These are phyloP conservation scores for Garcia nutans DNA, from an alignment of 345 rosid genomes.

Conservation along the genomic window DNA sequence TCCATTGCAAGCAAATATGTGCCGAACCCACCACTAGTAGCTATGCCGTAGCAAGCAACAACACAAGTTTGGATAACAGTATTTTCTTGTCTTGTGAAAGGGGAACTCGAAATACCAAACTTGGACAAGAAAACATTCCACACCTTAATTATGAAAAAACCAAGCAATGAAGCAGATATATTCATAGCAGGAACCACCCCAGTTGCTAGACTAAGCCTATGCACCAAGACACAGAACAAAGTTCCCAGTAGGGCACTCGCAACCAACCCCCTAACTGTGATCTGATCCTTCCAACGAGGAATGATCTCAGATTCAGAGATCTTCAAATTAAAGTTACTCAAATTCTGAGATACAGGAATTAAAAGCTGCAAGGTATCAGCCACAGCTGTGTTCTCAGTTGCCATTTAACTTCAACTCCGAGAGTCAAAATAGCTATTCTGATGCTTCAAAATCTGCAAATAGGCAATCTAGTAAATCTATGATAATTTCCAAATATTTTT, in stretches of 20 bases:
- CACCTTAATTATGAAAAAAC: neutral
- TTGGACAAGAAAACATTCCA: neutral
- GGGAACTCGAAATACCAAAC: neutral
- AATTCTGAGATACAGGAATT: neutral
- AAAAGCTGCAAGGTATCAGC: neutral
- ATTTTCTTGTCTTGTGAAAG: slow-evolving; percentile 8
- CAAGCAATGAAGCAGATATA: slow-evolving; percentile 15
- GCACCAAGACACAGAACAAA: slow-evolving; percentile 4
- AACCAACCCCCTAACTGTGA: slow-evolving; percentile 5
- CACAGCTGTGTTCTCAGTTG: neutral
- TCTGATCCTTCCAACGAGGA: slow-evolving; percentile 12
- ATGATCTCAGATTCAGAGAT: neutral
- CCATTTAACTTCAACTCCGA: slow-evolving; percentile 7
- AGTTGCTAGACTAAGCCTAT: slow-evolving; percentile 2
- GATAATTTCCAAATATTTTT: neutral
- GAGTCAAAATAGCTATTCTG: neutral
- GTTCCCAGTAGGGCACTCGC: slow-evolving; percentile 11
- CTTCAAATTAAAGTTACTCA: neutral
- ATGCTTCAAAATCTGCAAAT: neutral
- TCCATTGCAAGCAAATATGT: slow-evolving; percentile 16
- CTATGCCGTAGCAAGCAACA: slow-evolving; percentile 12
- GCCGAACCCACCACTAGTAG: slow-evolving; percentile 1
- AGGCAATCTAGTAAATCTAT: too few species aligned
- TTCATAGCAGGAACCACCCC: slow-evolving; percentile 3
- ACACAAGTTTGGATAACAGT: slow-evolving; percentile 13